Percentiles rank a stretch among this genome's conserved stretches.
phyloP scores from a whole-genome alignment of 306 rosid genomes.

The Lithocarpus polystachyus region DNA sequence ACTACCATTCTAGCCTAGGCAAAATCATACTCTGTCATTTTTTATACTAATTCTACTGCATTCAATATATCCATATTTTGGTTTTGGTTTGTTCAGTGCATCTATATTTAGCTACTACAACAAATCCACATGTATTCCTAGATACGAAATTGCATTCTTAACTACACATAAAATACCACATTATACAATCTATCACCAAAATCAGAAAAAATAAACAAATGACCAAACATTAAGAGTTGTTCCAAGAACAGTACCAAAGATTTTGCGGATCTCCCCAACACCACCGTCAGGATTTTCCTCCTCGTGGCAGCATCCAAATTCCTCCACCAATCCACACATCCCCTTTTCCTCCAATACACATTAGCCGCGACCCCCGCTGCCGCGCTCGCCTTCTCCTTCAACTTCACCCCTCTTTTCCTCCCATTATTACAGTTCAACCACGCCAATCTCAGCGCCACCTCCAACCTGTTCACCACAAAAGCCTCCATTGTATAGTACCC shows the following conservation, averaged over 20 bases:
- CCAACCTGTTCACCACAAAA: conserved; percentile 68
- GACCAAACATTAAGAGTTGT: background rate
- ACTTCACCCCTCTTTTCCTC: conserved; percentile 67
- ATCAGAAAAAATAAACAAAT: background rate
- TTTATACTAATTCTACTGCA: no score
- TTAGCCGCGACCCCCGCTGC: conserved; percentile 48
- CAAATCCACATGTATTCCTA: background rate
- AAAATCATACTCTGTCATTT: no score
- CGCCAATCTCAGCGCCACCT: conserved; percentile 77
- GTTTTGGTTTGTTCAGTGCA: no score
- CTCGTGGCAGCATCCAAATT: conserved; percentile 51
- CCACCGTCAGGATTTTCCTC: conserved; percentile 44
- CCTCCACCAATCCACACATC: conserved; percentile 87
- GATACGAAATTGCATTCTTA: background rate
- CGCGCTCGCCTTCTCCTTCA: conserved; percentile 66
- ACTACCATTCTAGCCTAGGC: no score
- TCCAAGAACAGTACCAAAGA: conserved; percentile 54
- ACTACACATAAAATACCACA: background rate
- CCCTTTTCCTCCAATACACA: conserved; percentile 89
- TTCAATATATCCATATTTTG: no score
- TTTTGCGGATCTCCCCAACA: conserved; percentile 63
- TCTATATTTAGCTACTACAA: background rate
- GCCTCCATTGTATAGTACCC: conserved; percentile 77
- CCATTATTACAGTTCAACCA: conserved; percentile 61
- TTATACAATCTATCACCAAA: background rate